Conservation (phyloP, 192 early-diverging fungal species). For the Mortierella claussenii region DNA sequence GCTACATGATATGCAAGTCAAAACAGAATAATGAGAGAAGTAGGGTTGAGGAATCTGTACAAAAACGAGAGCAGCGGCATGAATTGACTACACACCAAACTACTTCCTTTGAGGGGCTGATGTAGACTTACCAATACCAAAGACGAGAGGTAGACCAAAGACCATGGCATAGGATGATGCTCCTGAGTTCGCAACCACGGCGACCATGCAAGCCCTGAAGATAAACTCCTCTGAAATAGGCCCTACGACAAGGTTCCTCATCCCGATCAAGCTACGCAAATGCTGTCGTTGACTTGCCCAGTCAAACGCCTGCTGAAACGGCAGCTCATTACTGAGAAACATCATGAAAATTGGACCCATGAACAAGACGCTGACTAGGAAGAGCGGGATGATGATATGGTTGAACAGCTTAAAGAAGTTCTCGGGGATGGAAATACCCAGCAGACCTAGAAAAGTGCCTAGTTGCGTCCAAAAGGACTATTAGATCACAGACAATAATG, state of each 20-base stretch:
- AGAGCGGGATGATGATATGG: constrained; percentile 47
- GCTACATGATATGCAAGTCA: too few relatives aligned
- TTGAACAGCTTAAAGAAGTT: constrained; percentile 31
- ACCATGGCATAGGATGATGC: constrained; percentile 53
- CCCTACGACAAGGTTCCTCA: constrained; percentile 47
- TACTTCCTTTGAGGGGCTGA: too few relatives aligned
- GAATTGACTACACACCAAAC: too few relatives aligned
- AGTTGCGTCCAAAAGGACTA: constrained; percentile 29
- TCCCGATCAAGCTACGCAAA: constrained; percentile 12
- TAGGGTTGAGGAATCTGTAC: too few relatives aligned
- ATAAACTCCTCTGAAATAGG: constrained; percentile 81
- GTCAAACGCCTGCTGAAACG: constrained; percentile 53
- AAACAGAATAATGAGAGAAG: too few relatives aligned
- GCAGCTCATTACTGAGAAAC: constrained; percentile 57
- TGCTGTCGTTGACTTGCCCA: constrained; percentile 23
- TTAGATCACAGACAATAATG: neutral
- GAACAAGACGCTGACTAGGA: constrained; percentile 64
- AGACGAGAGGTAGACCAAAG: constrained; percentile 71
- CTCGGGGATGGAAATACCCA: constrained; percentile 52
- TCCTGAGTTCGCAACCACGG: constrained; percentile 58
- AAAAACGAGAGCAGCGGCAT: too few relatives aligned
- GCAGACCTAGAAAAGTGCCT: constrained; percentile 4
- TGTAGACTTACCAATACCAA: constrained; percentile 79
- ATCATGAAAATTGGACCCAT: constrained; percentile 66
- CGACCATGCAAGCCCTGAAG: constrained; percentile 78